These are phyloP conservation scores for Rhizophagus clarus DNA, from an alignment of 192 early-diverging fungal genomes.

Conservation along the genomic window DNA sequence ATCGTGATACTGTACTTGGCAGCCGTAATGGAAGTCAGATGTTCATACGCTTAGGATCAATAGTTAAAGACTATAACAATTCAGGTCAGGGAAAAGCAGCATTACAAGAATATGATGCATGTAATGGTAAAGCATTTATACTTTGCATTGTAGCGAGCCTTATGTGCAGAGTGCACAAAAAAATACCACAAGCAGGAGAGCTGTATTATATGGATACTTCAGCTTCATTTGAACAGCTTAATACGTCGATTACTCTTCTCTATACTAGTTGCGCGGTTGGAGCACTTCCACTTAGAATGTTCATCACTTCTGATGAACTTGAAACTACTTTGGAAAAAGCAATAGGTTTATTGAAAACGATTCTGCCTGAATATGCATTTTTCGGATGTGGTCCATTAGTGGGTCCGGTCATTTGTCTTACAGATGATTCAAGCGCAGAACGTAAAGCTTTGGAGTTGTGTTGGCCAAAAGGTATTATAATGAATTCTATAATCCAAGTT, in stretches of 20 bases:
- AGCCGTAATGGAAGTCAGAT: background rate
- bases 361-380: background rate
- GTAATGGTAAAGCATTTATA: background rate
- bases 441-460: background rate
- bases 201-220: background rate
- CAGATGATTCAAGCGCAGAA: background rate
- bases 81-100: background rate
- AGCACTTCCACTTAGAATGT: background rate
- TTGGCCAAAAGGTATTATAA: background rate
- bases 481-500: too few relatives aligned
- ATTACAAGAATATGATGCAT: background rate
- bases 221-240: background rate
- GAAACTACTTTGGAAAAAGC: slow-evolving; percentile 4
- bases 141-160: background rate
- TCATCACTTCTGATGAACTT: background rate
- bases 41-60: background rate
- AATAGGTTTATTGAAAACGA: slow-evolving; percentile 3
- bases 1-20: background rate
- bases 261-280: background rate
- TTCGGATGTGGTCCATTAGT: background rate
- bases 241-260: background rate
- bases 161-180: background rate
- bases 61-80: background rate
- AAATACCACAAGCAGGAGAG: background rate
- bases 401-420: background rate